These are phyloP conservation scores for Botrytis hyacinthi DNA, from an alignment of 2,329 filamentous ascomycete species.

Conservation along the genomic window DNA sequence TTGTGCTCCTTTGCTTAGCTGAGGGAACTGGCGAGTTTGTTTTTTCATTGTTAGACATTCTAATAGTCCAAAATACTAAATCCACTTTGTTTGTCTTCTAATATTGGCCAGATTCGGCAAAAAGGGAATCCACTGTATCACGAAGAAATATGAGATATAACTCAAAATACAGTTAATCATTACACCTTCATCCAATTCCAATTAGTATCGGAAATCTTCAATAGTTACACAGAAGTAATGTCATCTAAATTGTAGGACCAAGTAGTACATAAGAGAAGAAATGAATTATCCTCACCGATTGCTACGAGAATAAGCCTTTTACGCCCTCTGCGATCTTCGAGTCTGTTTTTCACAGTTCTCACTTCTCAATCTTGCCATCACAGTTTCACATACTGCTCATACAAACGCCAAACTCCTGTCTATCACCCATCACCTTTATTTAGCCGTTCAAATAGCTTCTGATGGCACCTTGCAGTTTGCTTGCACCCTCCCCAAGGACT, in stretches of 20 bases:
- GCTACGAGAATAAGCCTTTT: neutral
- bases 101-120: neutral
- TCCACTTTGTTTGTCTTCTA: neutral
- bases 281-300: neutral
- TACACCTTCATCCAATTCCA: neutral
- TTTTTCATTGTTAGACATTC: neutral
- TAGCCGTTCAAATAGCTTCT: constrained; percentile 62
- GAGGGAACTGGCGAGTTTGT: neutral
- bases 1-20: neutral
- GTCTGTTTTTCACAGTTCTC: neutral
- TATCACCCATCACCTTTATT: neutral
- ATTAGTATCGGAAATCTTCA: neutral
- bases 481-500: constrained; percentile 81
- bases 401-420: constrained; percentile 12
- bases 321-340: neutral
- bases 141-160: neutral
- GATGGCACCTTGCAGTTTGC: constrained; percentile 75
- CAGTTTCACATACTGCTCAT: neutral
- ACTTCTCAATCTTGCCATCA: constrained; percentile 7
- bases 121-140: neutral
- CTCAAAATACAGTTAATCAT: neutral
- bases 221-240: neutral
- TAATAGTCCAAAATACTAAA: neutral
- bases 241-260: neutral
- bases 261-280: constrained; percentile 7